Percentiles rank a stretch among this genome's conserved stretches.
phyloP scores from a whole-genome alignment of 768 basidiomycete genomes.

The Pseudohyphozyma bogoriensis region DNA sequence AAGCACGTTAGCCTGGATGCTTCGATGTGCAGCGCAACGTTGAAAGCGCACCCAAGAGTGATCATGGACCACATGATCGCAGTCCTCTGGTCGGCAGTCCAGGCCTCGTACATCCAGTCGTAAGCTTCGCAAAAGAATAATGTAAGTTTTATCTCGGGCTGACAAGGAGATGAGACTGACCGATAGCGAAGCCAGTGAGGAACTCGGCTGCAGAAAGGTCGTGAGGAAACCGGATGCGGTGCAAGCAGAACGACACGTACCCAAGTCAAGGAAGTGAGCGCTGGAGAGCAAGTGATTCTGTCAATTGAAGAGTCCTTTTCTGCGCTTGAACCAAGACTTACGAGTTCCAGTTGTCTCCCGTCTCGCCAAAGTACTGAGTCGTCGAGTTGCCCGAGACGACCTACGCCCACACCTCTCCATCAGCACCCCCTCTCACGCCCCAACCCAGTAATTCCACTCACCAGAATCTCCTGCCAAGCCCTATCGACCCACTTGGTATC shows the following conservation, averaged over 20 bases:
- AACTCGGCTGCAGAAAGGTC: conserved; percentile 46
- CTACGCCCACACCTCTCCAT: conserved; percentile 38
- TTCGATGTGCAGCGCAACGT: too few relatives aligned
- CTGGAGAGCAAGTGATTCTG: too few relatives aligned
- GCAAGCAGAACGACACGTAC: neutral
- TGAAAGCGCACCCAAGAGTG: conserved; percentile 62
- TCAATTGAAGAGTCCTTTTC: neutral
- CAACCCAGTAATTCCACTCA: conserved; percentile 39
- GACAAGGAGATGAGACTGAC: too few relatives aligned
- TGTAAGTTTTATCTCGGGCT: too few relatives aligned
- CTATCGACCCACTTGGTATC: conserved; percentile 86
- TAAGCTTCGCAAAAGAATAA: too few relatives aligned
- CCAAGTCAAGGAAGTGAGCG: conserved; percentile 80
- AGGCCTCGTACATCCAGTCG: conserved; percentile 87
- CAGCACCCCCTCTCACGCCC: neutral
- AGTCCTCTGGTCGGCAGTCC: conserved; percentile 60
- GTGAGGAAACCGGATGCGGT: neutral
- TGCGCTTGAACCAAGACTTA: neutral
- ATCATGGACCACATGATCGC: conserved; percentile 63
- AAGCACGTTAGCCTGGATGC: too few relatives aligned
- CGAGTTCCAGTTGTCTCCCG: conserved; percentile 67
- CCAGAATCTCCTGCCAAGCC: conserved; percentile 70
- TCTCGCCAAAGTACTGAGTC: conserved; percentile 52
- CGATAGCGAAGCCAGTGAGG: conserved; percentile 75
- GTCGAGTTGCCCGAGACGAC: conserved; percentile 69